Evolutionary conservation across 768 basidiomycete species (phyloP).

Genomic region (Tylopilus intermedius): DNA sequence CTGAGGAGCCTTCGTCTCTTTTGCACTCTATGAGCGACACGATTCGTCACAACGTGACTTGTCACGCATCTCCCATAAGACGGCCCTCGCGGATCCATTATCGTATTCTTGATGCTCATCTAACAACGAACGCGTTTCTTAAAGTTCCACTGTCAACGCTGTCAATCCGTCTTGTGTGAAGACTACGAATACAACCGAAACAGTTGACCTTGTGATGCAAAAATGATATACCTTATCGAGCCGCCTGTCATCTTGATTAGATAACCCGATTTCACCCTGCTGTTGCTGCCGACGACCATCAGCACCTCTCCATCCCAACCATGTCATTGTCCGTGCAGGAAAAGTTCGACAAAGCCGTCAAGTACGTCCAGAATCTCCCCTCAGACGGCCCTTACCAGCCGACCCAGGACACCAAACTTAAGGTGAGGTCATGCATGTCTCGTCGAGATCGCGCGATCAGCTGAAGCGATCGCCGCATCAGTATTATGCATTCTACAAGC

Average conservation of each 20-base stretch:
- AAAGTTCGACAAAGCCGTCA: constrained; percentile 74
- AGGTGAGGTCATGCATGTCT: constrained; percentile 46
- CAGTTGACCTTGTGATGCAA: constrained; percentile 6
- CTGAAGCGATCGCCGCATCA: constrained; percentile 29
- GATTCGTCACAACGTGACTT: constrained; percentile 21
- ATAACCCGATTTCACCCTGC: constrained; percentile 9
- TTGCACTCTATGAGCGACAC: constrained; percentile 8
- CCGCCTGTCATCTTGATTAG: constrained; percentile 10
- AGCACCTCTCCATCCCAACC: constrained; percentile 19
- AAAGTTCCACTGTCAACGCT: not conserved
- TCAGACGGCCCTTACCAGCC: constrained; percentile 73
- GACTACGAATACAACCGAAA: not conserved
- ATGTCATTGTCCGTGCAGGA: constrained; percentile 48
- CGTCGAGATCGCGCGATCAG: constrained; percentile 3
- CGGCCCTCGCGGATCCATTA: constrained; percentile 8
- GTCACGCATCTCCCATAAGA: constrained; percentile 15
- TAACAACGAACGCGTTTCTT: not conserved
- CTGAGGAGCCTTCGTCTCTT: not conserved
- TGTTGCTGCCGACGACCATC: not conserved
- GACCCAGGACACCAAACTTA: constrained; percentile 66
- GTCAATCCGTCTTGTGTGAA: not conserved
- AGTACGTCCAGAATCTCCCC: constrained; percentile 63
- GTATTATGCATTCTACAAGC: constrained; percentile 96
- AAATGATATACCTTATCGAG: constrained; percentile 14
- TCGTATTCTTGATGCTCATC: not conserved